phyloP scores from a whole-genome alignment of 768 basidiomycete genomes.

The Leucogyrophana mollusca region DNA sequence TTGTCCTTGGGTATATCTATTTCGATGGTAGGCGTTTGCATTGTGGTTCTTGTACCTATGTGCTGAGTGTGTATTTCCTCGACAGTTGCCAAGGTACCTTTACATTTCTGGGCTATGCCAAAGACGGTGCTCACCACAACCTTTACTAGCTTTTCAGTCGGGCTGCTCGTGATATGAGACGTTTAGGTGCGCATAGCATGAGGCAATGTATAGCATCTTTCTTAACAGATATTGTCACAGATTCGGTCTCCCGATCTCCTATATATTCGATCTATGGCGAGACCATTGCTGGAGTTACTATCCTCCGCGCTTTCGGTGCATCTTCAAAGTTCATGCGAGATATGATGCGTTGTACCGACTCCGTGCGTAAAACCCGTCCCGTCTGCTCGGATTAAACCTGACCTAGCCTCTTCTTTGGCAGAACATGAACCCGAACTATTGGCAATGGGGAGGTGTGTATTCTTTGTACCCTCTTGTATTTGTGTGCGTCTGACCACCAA shows the following conservation, averaged over 20 bases:
- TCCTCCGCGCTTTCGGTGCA: conserved; percentile 83
- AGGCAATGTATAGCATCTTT: background rate
- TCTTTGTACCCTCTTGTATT: background rate
- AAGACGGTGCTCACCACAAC: too few relatives aligned
- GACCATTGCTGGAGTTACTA: conserved; percentile 50
- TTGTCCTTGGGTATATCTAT: conserved; percentile 60
- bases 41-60: background rate
- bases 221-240: conserved; percentile 19
- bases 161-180: conserved; percentile 83
- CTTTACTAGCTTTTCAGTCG: conserved; percentile 54
- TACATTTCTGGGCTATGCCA: too few relatives aligned
- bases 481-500: conserved; percentile 8
- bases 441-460: conserved; percentile 80
- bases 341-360: conserved; percentile 80
- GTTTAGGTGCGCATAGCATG: conserved; percentile 50
- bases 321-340: conserved; percentile 83
- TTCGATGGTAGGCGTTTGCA: conserved; percentile 67
- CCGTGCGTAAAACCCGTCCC: conserved; percentile 46
- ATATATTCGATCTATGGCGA: conserved; percentile 47
- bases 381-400: background rate
- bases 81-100: conserved; percentile 36
- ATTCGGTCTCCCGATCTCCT: conserved; percentile 49
- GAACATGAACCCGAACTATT: conserved; percentile 77
- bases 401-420: conserved; percentile 14
- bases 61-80: conserved; percentile 5